These are phyloP conservation scores for Bremia lactucae DNA, from an alignment of 352 stramenopile species.

Conservation along the genomic window DNA sequence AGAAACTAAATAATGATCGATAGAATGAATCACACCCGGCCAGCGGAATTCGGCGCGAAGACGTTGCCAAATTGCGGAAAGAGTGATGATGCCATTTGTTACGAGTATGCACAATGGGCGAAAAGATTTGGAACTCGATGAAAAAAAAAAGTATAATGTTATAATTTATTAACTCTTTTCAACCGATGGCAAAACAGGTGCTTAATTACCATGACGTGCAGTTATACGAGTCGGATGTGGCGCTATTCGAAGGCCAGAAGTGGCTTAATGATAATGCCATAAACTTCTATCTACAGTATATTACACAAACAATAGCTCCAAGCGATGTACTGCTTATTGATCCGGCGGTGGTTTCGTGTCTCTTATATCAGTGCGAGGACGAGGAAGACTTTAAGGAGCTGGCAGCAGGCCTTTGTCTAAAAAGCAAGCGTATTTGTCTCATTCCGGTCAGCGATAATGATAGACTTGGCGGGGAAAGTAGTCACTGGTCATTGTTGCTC, in stretches of 20 bases:
- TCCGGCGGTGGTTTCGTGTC: constrained; percentile 65
- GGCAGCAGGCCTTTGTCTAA: constrained; percentile 30
- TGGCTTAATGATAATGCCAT: constrained; percentile 82
- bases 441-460: constrained; percentile 68
- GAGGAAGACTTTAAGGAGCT: constrained; percentile 65
- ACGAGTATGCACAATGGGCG: too few species aligned
- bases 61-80: constrained; percentile 79
- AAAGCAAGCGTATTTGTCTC: constrained; percentile 31
- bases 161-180: background rate
- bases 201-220: constrained; percentile 75
- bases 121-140: too few species aligned
- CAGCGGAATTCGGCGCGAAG: constrained; percentile 45
- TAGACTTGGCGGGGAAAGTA: constrained; percentile 38
- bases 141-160: too few species aligned
- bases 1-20: background rate
- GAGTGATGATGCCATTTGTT: constrained; percentile 56
- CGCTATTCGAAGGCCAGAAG: constrained; percentile 39
- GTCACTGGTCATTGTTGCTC: constrained; percentile 70
- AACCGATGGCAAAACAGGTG: constrained; percentile 33
- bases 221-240: constrained; percentile 72
- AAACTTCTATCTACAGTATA: constrained; percentile 76
- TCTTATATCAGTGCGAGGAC: constrained; percentile 77
- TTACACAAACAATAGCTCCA: constrained; percentile 29
- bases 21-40: constrained; percentile 29
- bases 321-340: constrained; percentile 57